Conservation (phyloP, 1,284 basidiomycete genomes). For the Retiboletus flavoniger region DNA sequence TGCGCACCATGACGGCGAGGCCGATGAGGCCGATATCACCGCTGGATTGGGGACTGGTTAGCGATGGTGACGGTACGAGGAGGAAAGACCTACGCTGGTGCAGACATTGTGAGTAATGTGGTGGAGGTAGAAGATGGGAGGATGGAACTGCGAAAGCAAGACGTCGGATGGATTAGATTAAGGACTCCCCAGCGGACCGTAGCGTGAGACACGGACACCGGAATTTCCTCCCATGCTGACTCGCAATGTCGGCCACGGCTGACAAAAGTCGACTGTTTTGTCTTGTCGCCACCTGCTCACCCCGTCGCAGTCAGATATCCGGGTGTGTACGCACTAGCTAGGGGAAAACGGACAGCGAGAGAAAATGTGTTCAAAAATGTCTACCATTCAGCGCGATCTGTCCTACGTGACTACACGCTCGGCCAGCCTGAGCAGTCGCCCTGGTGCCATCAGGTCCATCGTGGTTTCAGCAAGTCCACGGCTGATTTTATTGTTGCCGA, state of each 20-base stretch:
- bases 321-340: not conserved
- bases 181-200: slow-evolving; percentile 4
- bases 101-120: slow-evolving; percentile 40
- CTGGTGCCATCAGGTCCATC: not conserved
- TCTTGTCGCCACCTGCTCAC: slow-evolving; percentile 3
- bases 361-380: slow-evolving; percentile 13
- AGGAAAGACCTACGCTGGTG: slow-evolving; percentile 39
- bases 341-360: slow-evolving; percentile 2
- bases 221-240: slow-evolving; percentile 20
- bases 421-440: not conserved
- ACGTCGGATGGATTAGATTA: slow-evolving; percentile 29
- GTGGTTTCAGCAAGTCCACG: not conserved
- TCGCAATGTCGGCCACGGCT: slow-evolving; percentile 2
- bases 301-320: not conserved
- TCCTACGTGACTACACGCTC: slow-evolving; percentile 9
- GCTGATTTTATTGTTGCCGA: slow-evolving; percentile 11
- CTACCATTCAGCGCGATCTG: not conserved
- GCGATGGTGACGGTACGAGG: not conserved
- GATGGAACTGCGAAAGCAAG: not conserved
- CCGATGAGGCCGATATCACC: slow-evolving; percentile 93
- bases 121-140: slow-evolving; percentile 29
- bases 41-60: slow-evolving; percentile 40
- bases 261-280: slow-evolving; percentile 4
- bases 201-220: slow-evolving; percentile 22
- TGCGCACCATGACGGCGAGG: slow-evolving; percentile 90